A percentile compares a stretch with the other conserved stretches of the same genome.
Evolutionary conservation across 768 basidiomycete genomes (phyloP).

Genomic region (Termitomyces sp.): DNA sequence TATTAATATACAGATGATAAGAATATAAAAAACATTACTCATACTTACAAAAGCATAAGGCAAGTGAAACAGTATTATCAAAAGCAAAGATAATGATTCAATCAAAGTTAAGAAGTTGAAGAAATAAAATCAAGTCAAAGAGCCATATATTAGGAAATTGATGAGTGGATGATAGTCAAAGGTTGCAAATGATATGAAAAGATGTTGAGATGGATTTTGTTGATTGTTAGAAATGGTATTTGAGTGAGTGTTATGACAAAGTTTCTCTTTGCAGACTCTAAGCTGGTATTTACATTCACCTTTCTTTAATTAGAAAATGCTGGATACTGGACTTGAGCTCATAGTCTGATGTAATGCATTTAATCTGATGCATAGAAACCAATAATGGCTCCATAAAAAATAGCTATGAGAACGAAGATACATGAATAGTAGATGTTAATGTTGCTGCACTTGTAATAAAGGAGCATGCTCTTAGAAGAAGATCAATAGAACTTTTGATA

Average conservation of each 20-base stretch:
- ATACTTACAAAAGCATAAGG: conserved; percentile 11
- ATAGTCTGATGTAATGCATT: conserved; percentile 26
- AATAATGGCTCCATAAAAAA: conserved; percentile 26
- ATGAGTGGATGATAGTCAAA: not conserved
- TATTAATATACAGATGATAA: no score
- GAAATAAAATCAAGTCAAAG: not conserved
- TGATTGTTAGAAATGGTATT: not conserved
- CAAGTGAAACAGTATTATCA: conserved; percentile 15
- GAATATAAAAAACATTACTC: not conserved
- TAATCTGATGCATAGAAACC: conserved; percentile 26
- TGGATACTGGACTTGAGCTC: conserved; percentile 31
- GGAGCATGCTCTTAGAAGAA: conserved; percentile 33
- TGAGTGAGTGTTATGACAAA: conserved; percentile 27
- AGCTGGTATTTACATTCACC: conserved; percentile 42
- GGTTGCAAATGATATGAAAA: conserved; percentile 5
- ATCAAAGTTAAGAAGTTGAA: conserved; percentile 4
- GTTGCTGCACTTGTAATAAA: conserved; percentile 29
- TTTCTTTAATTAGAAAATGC: conserved; percentile 45
- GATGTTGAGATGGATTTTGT: not conserved
- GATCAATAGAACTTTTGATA: conserved; percentile 45
- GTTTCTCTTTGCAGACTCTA: conserved; percentile 24
- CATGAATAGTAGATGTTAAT: conserved; percentile 31
- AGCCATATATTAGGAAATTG: not conserved
- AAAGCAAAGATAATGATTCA: conserved; percentile 21
- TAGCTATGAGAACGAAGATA: conserved; percentile 31